A percentile compares a stretch with the other conserved stretches of the same genome.
phyloP scores from a whole-genome alignment of 2,329 filamentous ascomycete species.

The Colletotrichum sp. region DNA sequence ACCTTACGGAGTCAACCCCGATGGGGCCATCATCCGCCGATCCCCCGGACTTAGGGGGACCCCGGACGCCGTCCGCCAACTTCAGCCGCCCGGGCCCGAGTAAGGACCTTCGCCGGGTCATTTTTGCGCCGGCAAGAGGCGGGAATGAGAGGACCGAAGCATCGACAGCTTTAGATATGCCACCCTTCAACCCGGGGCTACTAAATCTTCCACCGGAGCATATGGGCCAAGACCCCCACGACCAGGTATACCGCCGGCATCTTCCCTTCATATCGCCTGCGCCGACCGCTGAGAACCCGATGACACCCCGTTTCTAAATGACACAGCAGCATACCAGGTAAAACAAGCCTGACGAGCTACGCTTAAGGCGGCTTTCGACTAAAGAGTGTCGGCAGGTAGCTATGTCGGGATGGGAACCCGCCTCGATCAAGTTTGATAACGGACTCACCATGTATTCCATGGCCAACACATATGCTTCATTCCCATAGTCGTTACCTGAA shows the following conservation, averaged over 20 bases:
- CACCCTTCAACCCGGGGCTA: background rate
- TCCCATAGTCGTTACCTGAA: background rate
- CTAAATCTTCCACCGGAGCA: background rate
- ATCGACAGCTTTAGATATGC: fast-evolving
- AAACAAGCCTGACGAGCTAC: slow-evolving; percentile 2
- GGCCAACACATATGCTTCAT: background rate
- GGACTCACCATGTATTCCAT: slow-evolving; percentile 3
- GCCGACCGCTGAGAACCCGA: background rate
- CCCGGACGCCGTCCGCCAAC: background rate
- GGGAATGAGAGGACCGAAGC: background rate
- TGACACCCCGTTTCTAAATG: background rate
- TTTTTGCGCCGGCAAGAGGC: background rate
- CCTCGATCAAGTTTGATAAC: background rate
- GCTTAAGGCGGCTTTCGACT: background rate
- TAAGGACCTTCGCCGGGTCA: background rate
- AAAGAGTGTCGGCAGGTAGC: background rate
- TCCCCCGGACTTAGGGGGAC: background rate
- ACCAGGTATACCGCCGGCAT: background rate
- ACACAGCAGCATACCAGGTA: background rate
- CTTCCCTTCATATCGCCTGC: background rate
- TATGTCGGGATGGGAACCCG: background rate
- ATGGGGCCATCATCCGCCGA: background rate
- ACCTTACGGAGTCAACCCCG: background rate
- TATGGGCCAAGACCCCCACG: background rate
- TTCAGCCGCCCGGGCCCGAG: background rate